These are phyloP conservation scores for Coemansia umbellata DNA, from an alignment of 192 early-diverging fungal species.

Conservation along the genomic window DNA sequence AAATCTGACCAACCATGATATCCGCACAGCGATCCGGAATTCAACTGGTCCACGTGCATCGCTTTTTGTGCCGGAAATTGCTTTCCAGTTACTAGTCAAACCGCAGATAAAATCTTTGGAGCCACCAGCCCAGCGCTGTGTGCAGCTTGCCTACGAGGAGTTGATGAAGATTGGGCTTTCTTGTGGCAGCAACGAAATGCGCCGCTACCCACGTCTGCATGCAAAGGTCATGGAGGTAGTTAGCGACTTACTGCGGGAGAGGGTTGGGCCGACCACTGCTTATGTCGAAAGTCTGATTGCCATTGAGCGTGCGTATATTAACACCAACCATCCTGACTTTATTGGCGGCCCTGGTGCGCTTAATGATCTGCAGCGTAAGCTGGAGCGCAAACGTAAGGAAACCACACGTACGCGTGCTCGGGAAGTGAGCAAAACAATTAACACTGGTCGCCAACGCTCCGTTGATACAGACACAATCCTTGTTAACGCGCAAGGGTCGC, in stretches of 20 bases:
- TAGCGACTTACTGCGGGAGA: conserved; percentile 70
- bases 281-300: conserved; percentile 79
- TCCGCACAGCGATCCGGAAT: conserved; percentile 79
- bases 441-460: conserved; percentile 19
- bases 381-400: conserved; percentile 60
- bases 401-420: conserved; percentile 33
- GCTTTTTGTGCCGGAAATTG: conserved; percentile 81
- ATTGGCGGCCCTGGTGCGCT: conserved; percentile 76
- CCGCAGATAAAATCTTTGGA: conserved; percentile 76
- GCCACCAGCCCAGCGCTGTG: conserved; percentile 72
- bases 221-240: conserved; percentile 71
- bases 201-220: conserved; percentile 72
- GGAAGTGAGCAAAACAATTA: conserved; percentile 39
- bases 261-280: conserved; percentile 63
- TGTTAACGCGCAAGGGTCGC: conserved; percentile 14
- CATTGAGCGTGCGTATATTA: conserved; percentile 80
- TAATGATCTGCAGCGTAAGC: conserved; percentile 61
- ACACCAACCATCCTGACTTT: conserved; percentile 84
- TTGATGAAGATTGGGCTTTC: conserved; percentile 74
- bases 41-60: conserved; percentile 75
- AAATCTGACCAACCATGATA: conserved; percentile 67
- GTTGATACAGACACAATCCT: conserved; percentile 39
- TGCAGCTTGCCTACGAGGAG: conserved; percentile 80
- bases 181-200: conserved; percentile 72
- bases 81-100: conserved; percentile 78